Base-by-base conservation (phyloP, 345 rosid species). In the Arabis alpina region DNA sequence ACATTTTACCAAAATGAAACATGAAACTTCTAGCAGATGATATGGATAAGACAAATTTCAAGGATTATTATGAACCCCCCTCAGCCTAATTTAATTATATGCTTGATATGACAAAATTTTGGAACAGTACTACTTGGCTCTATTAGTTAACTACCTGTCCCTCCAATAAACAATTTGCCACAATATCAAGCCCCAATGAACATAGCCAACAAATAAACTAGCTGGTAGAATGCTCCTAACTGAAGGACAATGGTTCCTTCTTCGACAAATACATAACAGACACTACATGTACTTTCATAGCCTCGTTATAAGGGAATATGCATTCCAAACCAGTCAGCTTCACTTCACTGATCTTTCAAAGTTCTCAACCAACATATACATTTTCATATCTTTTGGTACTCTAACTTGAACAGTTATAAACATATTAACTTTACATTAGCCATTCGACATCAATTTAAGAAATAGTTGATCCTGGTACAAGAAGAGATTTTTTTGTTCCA, bases 1-100 rank as follows among this genome's bases (percentile, higher is more conserved):
- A 68, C 4, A 54, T 4, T 30, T 48, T 15, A 53, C n/a, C 47
- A 1, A 19, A 51, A 24, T 3, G 8, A 58, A 59, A 54, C 39
- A 63, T 55, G 37, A 41, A 45, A 27, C 15, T 59, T 36, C 30
- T 49, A 6, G 41, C 51, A 50, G 19, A 50, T 37, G 37, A 60
- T n/a, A 74, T 59, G n/a, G 16, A 40, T 40, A 67, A 59, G 50
- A 67, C 11, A 53, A 10, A 5, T 67, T 54, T 19, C 15, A 59
- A 58, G 42, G 15, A 51, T 61, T 53, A 59, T 28, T 9, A 51
- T 59, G 44, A 55, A 15, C 2, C 23, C 10, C 42, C 10, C 15
- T 25, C 45, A 27, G n/a, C 12, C 61, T 43, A 58, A 51, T 23
- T 51, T 50, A 40, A 10, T 11, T 3, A 8, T 51, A 66, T 49